phyloP scores from a whole-genome alignment of 2,329 filamentous ascomycete species.

The Hypoxylon sp. region DNA sequence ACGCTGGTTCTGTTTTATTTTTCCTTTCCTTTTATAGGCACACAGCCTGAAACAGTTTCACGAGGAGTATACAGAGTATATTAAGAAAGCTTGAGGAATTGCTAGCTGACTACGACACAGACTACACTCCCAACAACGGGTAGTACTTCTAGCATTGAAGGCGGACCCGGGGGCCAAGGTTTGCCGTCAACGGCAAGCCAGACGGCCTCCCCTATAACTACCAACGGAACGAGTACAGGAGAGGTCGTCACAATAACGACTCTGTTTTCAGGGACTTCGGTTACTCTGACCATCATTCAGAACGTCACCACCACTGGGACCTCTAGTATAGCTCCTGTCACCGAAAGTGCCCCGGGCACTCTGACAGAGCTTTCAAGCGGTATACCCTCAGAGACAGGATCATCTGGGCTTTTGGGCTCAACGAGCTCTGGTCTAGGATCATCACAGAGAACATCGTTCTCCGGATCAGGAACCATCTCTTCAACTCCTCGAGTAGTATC shows the following conservation, averaged over 20 bases:
- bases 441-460: conserved; percentile 20
- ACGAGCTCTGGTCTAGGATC: conserved; percentile 17
- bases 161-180: conserved; percentile 18
- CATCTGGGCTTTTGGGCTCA: neutral
- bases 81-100: neutral
- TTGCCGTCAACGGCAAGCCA: conserved; percentile 13
- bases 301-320: conserved; percentile 42
- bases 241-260: conserved; percentile 36
- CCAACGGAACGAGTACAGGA: conserved; percentile 25
- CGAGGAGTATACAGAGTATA: neutral
- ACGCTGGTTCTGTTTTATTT: neutral
- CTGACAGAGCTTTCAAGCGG: conserved; percentile 15
- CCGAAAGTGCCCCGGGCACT: conserved; percentile 33
- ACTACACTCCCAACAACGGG: conserved; percentile 1
- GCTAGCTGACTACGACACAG: conserved; percentile 16
- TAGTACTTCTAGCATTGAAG: conserved; percentile 4
- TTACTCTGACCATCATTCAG: conserved; percentile 42
- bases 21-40: no score
- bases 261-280: conserved; percentile 33
- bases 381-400: conserved; percentile 16
- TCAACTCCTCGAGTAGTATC: conserved; percentile 20
- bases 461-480: conserved; percentile 18
- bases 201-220: conserved; percentile 11
- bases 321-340: conserved; percentile 44
- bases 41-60: neutral